Evolutionary conservation across 257 asterid species (phyloP).

Genomic region (Solanum peruvianum): DNA sequence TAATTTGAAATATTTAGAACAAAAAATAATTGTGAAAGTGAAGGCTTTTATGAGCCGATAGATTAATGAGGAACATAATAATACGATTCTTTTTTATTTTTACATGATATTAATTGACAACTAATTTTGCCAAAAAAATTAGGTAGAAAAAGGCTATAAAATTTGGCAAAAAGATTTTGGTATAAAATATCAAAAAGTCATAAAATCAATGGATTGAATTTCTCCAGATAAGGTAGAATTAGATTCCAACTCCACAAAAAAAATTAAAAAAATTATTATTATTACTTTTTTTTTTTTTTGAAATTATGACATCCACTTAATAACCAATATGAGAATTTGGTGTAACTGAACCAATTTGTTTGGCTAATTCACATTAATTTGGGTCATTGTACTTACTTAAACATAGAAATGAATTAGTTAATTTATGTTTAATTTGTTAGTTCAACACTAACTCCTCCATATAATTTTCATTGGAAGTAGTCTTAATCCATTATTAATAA

Average conservation of each 20-base stretch:
- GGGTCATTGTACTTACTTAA: neutral
- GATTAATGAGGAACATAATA: neutral
- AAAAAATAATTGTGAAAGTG: neutral
- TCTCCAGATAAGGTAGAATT: neutral
- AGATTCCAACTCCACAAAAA: neutral
- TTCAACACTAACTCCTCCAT: neutral
- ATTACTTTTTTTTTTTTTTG: neutral
- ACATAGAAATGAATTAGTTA: neutral
- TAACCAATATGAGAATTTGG: neutral
- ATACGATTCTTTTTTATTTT: neutral
- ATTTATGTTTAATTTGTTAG: neutral
- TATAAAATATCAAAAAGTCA: neutral
- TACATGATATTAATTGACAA: neutral
- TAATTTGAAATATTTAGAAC: neutral
- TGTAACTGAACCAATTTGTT: neutral
- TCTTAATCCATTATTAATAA: neutral
- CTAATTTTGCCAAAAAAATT: neutral
- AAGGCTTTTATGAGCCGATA: neutral
- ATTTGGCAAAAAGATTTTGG: neutral
- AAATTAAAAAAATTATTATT: neutral
- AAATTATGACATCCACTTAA: neutral
- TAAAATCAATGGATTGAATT: neutral
- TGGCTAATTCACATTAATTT: neutral
- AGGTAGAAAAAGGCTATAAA: neutral
- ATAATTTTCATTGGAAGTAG: neutral